A percentile compares a stretch with the other conserved stretches of the same genome.
These are phyloP conservation scores for Lentinula sp. DNA, from an alignment of 768 basidiomycete genomes.

Conservation along the genomic window DNA sequence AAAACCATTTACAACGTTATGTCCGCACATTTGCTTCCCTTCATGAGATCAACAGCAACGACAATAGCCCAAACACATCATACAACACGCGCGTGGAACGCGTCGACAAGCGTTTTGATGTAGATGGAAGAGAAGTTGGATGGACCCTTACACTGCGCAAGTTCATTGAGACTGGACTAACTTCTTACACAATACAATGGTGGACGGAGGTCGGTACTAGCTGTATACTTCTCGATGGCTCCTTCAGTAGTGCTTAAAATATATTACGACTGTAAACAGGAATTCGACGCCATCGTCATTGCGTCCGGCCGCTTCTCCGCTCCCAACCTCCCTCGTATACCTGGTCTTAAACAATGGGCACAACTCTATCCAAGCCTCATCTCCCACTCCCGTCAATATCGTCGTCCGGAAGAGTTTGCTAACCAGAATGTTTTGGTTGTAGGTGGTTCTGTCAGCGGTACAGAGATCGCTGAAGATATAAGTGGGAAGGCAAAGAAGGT, in stretches of 20 bases:
- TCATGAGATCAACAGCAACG: conserved; percentile 36
- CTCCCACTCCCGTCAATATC: conserved; percentile 36
- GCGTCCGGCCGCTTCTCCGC: conserved; percentile 29
- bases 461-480: conserved; percentile 17
- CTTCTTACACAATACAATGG: conserved; percentile 27
- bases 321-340: conserved; percentile 25
- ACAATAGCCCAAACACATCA: conserved; percentile 27
- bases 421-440: conserved; percentile 36
- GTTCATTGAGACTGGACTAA: conserved; percentile 15
- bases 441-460: conserved; percentile 29
- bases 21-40: conserved; percentile 35
- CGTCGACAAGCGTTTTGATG: conserved; percentile 31
- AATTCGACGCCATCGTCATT: conserved; percentile 29
- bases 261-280: conserved; percentile 15
- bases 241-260: background rate
- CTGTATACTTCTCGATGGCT: background rate
- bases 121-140: conserved; percentile 22
- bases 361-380: conserved; percentile 26
- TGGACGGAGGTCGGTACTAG: conserved; percentile 24
- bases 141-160: conserved; percentile 30
- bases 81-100: conserved; percentile 46
- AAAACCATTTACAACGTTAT: conserved; percentile 29
- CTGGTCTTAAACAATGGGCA: conserved; percentile 29
- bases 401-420: conserved; percentile 26
- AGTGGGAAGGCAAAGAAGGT: conserved; percentile 23